Evolutionary conservation across 2,329 filamentous ascomycete genomes (phyloP).

Genomic region (Claviceps spartinae): DNA sequence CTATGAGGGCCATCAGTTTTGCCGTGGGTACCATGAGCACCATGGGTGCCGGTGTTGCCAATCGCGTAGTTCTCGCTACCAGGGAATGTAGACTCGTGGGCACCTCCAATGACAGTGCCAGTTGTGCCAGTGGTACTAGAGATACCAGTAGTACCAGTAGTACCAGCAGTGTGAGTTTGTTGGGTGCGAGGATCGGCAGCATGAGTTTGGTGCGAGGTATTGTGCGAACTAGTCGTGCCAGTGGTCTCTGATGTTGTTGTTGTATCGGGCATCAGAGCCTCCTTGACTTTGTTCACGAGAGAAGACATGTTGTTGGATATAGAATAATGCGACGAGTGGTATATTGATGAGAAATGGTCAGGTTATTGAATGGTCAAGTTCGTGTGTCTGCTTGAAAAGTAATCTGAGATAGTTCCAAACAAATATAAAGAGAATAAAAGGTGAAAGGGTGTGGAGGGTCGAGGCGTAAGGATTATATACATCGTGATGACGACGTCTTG

Average conservation of each 20-base stretch:
- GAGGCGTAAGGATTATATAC: constrained; percentile 4
- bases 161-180: constrained; percentile 24
- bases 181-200: constrained; percentile 37
- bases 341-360: background rate
- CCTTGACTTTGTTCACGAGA: constrained; percentile 47
- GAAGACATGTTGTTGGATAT: constrained; percentile 31
- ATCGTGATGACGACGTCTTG: background rate
- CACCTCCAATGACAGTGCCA: constrained; percentile 11
- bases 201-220: constrained; percentile 19
- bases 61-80: constrained; percentile 32
- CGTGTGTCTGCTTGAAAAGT: no score
- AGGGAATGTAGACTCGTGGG: constrained; percentile 7
- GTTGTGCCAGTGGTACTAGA: constrained; percentile 7
- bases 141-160: no score
- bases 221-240: background rate
- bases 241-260: constrained; percentile 8
- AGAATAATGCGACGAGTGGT: background rate
- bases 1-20: constrained; percentile 31
- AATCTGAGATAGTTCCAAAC: background rate
- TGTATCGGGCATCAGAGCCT: constrained; percentile 34
- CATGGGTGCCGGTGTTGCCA: constrained; percentile 7
- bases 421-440: background rate
- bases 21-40: constrained; percentile 13
- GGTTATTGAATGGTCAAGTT: no score
- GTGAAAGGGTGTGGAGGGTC: background rate